Base-by-base conservation (phyloP, 2,329 filamentous ascomycete species). In the Coniosporium tulheliwenetii region DNA sequence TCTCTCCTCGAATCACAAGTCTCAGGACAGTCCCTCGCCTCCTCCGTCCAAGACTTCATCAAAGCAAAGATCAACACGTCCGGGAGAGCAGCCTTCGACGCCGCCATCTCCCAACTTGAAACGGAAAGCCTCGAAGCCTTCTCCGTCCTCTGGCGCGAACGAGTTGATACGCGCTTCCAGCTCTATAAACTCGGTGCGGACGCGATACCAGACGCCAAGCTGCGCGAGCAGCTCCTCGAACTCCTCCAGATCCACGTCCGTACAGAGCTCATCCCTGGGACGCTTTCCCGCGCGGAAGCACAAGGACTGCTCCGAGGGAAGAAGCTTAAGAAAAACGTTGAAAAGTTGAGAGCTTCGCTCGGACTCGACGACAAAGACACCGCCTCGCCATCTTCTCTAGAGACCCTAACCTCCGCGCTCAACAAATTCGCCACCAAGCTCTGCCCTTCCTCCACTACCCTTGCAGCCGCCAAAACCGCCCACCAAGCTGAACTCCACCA, bases 191-290 rank as follows among this genome's bases (percentile, higher is more conserved):
- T 50, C 3, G 56, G 50, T 2, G 39, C 58, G 3, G 31, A 43
- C 5, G 35, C 42, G 10, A 41, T 60, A 16, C 36, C 46, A 0
- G 58, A 60, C 29, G 19, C 45, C 10, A 62, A 56, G 37, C 43
- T 62, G 1, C 49, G 44, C 26, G 49, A 49, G n/a, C 57, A 61
- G 39, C 50, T 62, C 8, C 44, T 48, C 4, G 54, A 59, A 5
- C 39, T 61, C 3, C 47, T 61, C 3, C 43, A 50, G 3, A 40
- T 45, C 3, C 55, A 61, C 38, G 29, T 56, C 9, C 44, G 47
- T 12, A 55, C 54, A 40, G 59, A 61, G 5, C 50, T 61, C 7
- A 26, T 62, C 1, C 53, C 57, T 1, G 57, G 59, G 8, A 44
- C 51, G 2, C 30, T 58, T 2, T 32, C 50, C 3, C 59, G 57